Evolutionary conservation across 2,329 filamentous ascomycete species (phyloP), one percentile per base, ranked within the genome.

Genomic region (Hansfordia pulvinata): DNA sequence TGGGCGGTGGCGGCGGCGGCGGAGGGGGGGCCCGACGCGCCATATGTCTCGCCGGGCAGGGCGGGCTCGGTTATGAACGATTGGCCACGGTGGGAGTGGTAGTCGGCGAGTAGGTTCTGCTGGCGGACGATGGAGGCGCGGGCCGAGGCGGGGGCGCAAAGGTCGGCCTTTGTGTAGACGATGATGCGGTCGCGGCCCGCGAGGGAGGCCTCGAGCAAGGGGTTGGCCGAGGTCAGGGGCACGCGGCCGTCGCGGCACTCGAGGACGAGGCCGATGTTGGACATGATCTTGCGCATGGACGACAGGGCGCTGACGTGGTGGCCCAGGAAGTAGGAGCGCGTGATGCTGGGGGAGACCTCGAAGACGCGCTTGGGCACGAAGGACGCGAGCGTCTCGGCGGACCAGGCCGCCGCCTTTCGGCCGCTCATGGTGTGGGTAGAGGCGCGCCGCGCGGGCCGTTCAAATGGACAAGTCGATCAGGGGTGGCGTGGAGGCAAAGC

Each of bases 241-340:
- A 93, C 76, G 25, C 90, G 77, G 48, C 85, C 85, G 59, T 98
- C 90, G 45, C 90, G 81, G 51, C 86, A 94, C 59, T 98, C 90
- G 45, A 98, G 71, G 28, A 98, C 73, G 22, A 96, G 73, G 44
- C 86, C 80, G 42, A 94, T 81, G 35, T 73, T 75, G 16, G 76
- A 73, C 25, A 98, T 68, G 47, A 81, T 66, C 20, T 70, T 70
- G 48, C 82, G 81, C 77, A 96, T 93, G 48, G 81, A 78, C 25
- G 68, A 62, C 17, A 93, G 63, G 10, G 82, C 90, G 8, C 80
- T 69, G 33, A 73, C 71, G 62, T 98, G 90, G 56, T 98, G 90
- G 35, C 90, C 90, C 24, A 96, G 68, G 58, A 83, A 98, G 58
- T 96, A 98, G 32, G 88, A 90, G 37, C 83, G 76, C 20, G 81